Percentiles rank a stretch among this genome's conserved stretches.
phyloP scores from a whole-genome alignment of 1,139 yeast genomes.

The Eremothecium sinecaudum region DNA sequence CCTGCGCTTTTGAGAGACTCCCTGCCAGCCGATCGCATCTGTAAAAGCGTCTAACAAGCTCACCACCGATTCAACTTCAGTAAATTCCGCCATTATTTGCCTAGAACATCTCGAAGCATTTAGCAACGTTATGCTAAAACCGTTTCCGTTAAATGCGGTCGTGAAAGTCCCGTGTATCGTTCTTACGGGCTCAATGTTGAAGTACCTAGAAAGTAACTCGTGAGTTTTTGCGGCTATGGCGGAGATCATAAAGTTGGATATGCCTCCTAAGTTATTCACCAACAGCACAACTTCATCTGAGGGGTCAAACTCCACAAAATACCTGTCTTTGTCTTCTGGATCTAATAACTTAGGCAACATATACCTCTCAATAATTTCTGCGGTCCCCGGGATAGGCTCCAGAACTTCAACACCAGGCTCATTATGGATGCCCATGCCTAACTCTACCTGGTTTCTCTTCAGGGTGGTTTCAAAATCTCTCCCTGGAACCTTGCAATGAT shows the following conservation, averaged over 20 bases:
- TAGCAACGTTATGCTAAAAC: conserved; percentile 70
- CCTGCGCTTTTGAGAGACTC: conserved; percentile 17
- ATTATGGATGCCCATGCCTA: conserved; percentile 94
- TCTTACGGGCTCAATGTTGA: conserved; percentile 55
- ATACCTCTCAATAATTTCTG: conserved; percentile 42
- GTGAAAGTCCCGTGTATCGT: conserved; percentile 66
- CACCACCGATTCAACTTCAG: conserved; percentile 37
- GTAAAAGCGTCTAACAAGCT: conserved; percentile 58
- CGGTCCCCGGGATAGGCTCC: conserved; percentile 62
- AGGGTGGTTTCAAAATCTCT: conserved; percentile 48
- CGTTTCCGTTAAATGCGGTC: conserved; percentile 86
- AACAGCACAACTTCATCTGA: conserved; percentile 60
- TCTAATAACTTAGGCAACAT: conserved; percentile 47
- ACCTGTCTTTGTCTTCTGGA: conserved; percentile 54
- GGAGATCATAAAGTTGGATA: conserved; percentile 64
- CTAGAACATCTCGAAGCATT: conserved; percentile 47
- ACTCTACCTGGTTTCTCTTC: conserved; percentile 58
- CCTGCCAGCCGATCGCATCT: conserved; percentile 76
- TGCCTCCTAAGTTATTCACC: conserved; percentile 78
- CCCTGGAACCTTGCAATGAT: conserved; percentile 86
- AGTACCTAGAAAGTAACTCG: conserved; percentile 37
- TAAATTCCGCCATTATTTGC: conserved; percentile 27
- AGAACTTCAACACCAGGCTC: conserved; percentile 77
- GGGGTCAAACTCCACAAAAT: conserved; percentile 54
- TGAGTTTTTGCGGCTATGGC: conserved; percentile 48